Evolutionary conservation across 208 protist genomes (phyloP), one percentile per base, ranked within the genome.

Genomic region (Trypanosoma theileri): DNA sequence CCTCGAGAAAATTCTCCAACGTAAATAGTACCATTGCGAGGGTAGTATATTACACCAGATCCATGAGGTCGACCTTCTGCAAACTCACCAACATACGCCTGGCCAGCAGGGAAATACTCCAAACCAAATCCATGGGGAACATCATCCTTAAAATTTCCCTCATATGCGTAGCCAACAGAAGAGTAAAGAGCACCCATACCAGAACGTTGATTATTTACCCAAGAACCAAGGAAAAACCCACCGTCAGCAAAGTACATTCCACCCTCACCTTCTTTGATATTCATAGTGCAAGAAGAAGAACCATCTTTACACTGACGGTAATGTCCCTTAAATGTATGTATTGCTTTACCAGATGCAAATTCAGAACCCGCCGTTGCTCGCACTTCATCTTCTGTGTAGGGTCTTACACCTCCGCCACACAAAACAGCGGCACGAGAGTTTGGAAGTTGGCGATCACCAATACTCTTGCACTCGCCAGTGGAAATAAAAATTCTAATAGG

Each of bases 1-100:
- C 72, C 75, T 17, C 77, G 41, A 40, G 41, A 55, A 42, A 48
- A 80, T 12, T 77, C 59, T 14, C 75, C 75, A 14, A 66, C 66
- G 46, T 76, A 79, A 22, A 50, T 26, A 40, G 21, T 50, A 22
- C 75, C 75, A 46, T 58, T 78, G 19, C 40, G 53, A 24, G 11
- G 28, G 55, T 75, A 77, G 40, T 78, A 69, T n/a, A 76, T 56
- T 22, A 74, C 52, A 26, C 73, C 73, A 16, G 8, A 17, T 21
- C 59, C 68, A 31, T 61, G 59, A 35, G 59, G 54, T 26, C 60
- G 19, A 24, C 73, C 73, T 16, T 74, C 64, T 13, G 21, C 6
- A 71, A 70, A 78, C 7, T 54, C 66, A 21, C 67, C 73, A 11
- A 46, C 21, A 56, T 78, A 78, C n/a, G 21, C 2, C 17, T 71